Evolutionary conservation across 1,284 basidiomycete genomes (phyloP), one percentile per base, ranked within the genome.

Genomic region (Moniliophthora roreri): DNA sequence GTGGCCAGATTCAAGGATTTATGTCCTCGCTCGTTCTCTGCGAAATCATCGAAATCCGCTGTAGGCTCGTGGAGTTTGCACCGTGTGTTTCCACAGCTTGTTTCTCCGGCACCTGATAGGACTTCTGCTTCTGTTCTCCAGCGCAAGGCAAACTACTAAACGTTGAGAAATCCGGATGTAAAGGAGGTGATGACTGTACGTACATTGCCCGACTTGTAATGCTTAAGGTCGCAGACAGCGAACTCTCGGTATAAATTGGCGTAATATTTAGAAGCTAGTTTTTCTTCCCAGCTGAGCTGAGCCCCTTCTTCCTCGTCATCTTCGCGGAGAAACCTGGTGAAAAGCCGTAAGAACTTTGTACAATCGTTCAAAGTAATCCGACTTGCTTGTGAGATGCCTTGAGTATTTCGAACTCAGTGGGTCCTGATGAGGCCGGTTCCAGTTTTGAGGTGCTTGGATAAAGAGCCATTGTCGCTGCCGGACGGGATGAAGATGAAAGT

Each of bases 101-200:
- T 81, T 67, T 95, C 91, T 0, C 94, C 94, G 2, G 85, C 80
- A 10, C 90, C 89, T 1, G 84, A 81, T 2, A 97, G 73, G 8
- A 97, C 93, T 69, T 98, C 95, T 2, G 79, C 73, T 63, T 95
- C 93, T 0, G 93, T 94, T 32, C 94, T 79, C 94, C 95, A 98
- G 4, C 95, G 85, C 4, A 97, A 75, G 0, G 93, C 85, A 65
- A 97, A 87, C 85, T 41, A 38, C 21, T 32, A 36, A 34, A 23
- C 52, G 32, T 42, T 46, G 10, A 21, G 36, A 48, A 21, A 48
- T 6, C 9, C 21, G 32, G 23, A 9, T 26, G 36, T 24, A 48
- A 18, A 37, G 48, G 9, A 47, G 51, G 46, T 36, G 36, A 39
- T 24, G 18, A n/a, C 39, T 24, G 26, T 18, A 68, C 75, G 58